phyloP scores from a whole-genome alignment of 139 green algal genomes.

The Chlamydomonas applanata region DNA sequence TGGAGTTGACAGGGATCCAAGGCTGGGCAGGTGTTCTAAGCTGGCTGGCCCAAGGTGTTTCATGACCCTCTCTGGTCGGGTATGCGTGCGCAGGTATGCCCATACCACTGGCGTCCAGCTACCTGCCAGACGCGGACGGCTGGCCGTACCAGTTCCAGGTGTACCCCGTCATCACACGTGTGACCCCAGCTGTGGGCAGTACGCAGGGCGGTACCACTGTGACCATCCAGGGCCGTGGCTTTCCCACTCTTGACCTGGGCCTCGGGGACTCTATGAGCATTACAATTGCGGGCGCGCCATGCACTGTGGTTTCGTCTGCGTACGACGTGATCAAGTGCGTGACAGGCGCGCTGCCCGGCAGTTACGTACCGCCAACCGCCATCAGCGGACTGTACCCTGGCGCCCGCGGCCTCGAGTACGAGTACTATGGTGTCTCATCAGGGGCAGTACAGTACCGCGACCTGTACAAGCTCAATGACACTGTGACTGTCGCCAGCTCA shows the following conservation, averaged over 20 bases:
- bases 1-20: too few species aligned
- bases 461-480: conserved; percentile 15
- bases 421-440: too few species aligned
- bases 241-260: conserved; percentile 11
- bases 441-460: not conserved
- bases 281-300: conserved; percentile 16
- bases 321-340: conserved; percentile 24
- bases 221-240: conserved; percentile 26
- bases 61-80: not conserved
- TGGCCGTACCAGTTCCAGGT: conserved; percentile 44
- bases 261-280: conserved; percentile 15
- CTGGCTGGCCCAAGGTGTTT: too few species aligned
- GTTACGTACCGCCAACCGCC: not conserved
- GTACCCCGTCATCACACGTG: conserved; percentile 23
- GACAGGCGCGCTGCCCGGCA: conserved; percentile 5
- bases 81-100: not conserved
- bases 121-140: conserved; percentile 18
- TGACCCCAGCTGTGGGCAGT: conserved; percentile 24
- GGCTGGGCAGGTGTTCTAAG: too few species aligned
- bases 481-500: not conserved
- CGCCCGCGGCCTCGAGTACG: conserved; percentile 20
- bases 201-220: conserved; percentile 27
- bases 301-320: conserved; percentile 23
- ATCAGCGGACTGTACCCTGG: conserved; percentile 22
- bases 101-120: not conserved